Evolutionary conservation across 495 filamentous ascomycete genomes (phyloP).

Genomic region (Geoglossum glabrum): DNA sequence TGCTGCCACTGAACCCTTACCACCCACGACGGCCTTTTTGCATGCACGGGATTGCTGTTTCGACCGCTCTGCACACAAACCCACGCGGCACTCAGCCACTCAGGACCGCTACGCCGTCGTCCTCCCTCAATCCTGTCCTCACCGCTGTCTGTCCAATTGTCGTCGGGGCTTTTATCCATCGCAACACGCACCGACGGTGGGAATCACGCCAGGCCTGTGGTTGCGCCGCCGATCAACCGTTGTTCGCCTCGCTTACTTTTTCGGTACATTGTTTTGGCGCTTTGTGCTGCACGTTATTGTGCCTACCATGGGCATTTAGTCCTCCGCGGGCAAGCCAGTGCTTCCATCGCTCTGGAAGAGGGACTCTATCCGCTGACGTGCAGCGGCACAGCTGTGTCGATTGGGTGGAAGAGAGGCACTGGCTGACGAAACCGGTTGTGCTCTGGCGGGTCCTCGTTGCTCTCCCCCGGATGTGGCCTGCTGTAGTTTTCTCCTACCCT

Average conservation of each 20-base stretch:
- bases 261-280: conserved; percentile 2
- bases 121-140: background rate
- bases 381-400: background rate
- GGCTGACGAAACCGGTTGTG: background rate
- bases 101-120: background rate
- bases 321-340: background rate
- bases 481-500: background rate
- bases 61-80: background rate
- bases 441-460: background rate
- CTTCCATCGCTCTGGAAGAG: background rate
- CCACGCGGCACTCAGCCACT: background rate
- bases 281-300: background rate
- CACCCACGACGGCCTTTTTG: background rate
- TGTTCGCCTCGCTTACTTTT: conserved; percentile 1
- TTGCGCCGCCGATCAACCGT: background rate
- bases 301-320: background rate
- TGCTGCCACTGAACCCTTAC: background rate
- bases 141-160: background rate
- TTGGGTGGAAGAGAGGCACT: background rate
- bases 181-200: background rate
- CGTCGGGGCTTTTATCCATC: background rate
- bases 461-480: background rate
- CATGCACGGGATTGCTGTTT: background rate
- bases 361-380: background rate
- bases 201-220: background rate